Base-by-base conservation (phyloP, 1,284 basidiomycete species). In the Cryptococcus sp. region DNA sequence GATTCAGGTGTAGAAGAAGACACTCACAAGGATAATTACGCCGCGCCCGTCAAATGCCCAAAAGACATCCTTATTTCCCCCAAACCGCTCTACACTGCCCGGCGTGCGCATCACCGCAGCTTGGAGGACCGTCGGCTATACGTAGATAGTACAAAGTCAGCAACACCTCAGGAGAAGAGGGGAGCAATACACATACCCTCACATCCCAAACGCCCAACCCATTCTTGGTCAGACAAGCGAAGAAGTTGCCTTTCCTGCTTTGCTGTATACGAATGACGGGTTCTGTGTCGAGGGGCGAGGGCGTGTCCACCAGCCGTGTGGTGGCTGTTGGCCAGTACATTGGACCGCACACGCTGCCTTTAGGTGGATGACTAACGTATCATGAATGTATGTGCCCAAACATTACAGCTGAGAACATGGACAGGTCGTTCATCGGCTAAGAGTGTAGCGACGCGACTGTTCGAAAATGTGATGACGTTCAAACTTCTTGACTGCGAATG, bases 31-130 rank as follows among this genome's bases (percentile, higher is more conserved):
- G 15, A 95, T 83, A 52, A 93, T 85, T 49, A 95, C 84, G 62
- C 85, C 83, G 64, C 83, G 82, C 23, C 88, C 86, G 74, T 93
- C 90, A 51, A 86, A 85, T 13, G 90, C 85, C 91, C 92, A 95
- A 66, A 85, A 83, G 19, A 85, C 85, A 49, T 83, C 80, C 19
- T 82, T 64, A 68, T 92, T 94, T 65, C 86, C 84, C 19, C 92
- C 92, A 74, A 93, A 91, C 58, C 90, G 85, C 47, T 83, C 75
- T 27, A 93, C 77, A n/a, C 90, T 92, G 2, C 84, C 83, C 8
- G 84, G 78, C n/a, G 89, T 89, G 50, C 92, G 85, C 35, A 86
- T 83, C 20, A 93, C 82, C 63, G 87, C 84, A 16, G 90, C 86
- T 62, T 94, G 80, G 13, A 90, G 82, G 22, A 88, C 86, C 27